These are phyloP conservation scores for Mortierella sp. DNA, from an alignment of 371 early-diverging fungal species.

Conservation along the genomic window DNA sequence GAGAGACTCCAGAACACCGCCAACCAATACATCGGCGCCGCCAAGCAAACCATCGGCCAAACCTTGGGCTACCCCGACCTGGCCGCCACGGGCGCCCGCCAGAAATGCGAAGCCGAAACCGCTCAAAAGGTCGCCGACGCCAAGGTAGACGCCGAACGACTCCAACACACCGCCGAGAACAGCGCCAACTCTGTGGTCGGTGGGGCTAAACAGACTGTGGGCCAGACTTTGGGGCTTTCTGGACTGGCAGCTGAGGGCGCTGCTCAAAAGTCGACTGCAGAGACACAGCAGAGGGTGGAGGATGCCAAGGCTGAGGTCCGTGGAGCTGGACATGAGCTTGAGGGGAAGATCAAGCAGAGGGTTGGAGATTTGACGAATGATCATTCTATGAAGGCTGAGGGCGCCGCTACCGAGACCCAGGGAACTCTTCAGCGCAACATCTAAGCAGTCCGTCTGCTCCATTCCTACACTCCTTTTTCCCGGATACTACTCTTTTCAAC, in stretches of 20 bases:
- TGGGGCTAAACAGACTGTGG: conserved; percentile 34
- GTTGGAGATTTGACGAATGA: conserved; percentile 58
- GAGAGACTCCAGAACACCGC: conserved; percentile 29
- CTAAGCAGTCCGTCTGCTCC: not conserved
- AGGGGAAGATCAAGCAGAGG: conserved; percentile 41
- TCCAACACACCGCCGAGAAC: conserved; percentile 57
- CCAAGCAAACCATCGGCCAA: conserved; percentile 39
- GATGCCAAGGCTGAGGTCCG: conserved; percentile 20
- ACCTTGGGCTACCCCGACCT: conserved; percentile 29
- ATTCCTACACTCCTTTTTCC: not conserved
- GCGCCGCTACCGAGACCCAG: conserved; percentile 52
- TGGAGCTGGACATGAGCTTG: not conserved
- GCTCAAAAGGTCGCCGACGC: conserved; percentile 36
- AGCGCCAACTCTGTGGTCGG: conserved; percentile 33
- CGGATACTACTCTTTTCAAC: not conserved
- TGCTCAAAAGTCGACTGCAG: conserved; percentile 5
- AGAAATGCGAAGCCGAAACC: conserved; percentile 36
- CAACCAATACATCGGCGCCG: conserved; percentile 40
- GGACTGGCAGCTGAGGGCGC: conserved; percentile 33
- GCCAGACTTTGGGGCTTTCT: conserved; percentile 20
- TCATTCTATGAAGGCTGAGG: conserved; percentile 56
- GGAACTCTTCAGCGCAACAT: conserved; percentile 52
- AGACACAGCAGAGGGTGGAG: not conserved
- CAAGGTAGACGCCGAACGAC: conserved; percentile 34
- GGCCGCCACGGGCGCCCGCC: conserved; percentile 36